Evolutionary conservation across 768 basidiomycete species (phyloP).

Genomic region (Boletus subcaerulescens): DNA sequence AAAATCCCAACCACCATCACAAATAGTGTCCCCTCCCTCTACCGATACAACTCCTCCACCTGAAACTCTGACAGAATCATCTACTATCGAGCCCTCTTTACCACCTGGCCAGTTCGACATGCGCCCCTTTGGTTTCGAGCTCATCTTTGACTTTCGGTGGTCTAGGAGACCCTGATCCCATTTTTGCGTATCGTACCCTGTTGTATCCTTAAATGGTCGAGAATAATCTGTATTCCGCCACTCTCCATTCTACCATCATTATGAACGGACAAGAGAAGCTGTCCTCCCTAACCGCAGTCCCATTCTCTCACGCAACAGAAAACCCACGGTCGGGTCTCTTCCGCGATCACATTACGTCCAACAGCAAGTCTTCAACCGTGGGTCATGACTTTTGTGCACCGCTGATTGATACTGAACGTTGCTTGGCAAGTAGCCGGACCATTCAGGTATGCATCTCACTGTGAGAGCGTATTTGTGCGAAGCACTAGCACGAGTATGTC

Average conservation of each 20-base stretch:
- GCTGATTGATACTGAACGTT: background rate
- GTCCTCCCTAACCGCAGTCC: too few relatives aligned
- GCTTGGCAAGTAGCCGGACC: too few relatives aligned
- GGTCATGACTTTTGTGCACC: background rate
- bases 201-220: conserved; percentile 20
- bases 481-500: too few relatives aligned
- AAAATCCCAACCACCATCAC: conserved; percentile 1
- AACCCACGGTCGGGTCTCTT: background rate
- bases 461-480: too few relatives aligned
- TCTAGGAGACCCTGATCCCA: conserved; percentile 26
- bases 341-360: background rate
- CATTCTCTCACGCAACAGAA: background rate
- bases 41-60: background rate
- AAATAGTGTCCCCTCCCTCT: background rate
- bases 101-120: conserved; percentile 64
- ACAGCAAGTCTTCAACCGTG: background rate
- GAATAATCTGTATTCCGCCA: conserved; percentile 12
- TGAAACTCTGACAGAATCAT: conserved; percentile 3
- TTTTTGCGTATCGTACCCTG: conserved; percentile 10
- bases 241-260: background rate
- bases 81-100: conserved; percentile 18
- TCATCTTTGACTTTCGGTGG: conserved; percentile 78
- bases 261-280: background rate
- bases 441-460: too few relatives aligned
- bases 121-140: conserved; percentile 64